Base-by-base conservation (phyloP, 2,329 filamentous ascomycete genomes). In the Cladophialophora exuberans region DNA sequence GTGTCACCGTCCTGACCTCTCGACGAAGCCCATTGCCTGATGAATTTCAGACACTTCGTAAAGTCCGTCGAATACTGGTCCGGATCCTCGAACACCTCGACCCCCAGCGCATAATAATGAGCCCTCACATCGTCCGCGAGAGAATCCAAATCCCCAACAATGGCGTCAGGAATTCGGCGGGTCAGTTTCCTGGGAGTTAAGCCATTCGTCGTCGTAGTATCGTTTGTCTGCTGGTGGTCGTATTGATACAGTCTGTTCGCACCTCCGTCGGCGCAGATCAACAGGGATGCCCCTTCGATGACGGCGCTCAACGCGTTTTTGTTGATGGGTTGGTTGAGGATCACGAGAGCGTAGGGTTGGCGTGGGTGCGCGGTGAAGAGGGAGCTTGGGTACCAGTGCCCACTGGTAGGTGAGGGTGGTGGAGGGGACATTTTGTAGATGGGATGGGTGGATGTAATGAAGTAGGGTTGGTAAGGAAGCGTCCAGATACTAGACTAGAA, bases 51-150 rank as follows among this genome's bases (percentile, higher is more conserved):
- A 65, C 85, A 89, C 76, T 99, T 99, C 64, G 83, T 86, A 65
- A 97, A 96, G 71, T 99, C 94, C 23, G 94, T 96, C 17, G 86
- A 88, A 64, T 95, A 83, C 71, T 97, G 90, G 68, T 95, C 89
- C n/a, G 78, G 70, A 60, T 93, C 85, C 64, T 84, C 76, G 61
- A 90, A 79, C 49, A 97, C 78, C 10, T 78, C 67, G 1, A 90
- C 81, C n/a, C 58, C 70, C 48, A 80, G 77, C 18, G 77, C 73
- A 28, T 80, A 76, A 73, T 92, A 96, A 72, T 88, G 87, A n/a
- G 78, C 66, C 48, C 79, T 79, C 9, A 88, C 81, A 10, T 82
- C 73, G 7, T 83, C 76, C 2, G 75, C 75, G 15, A 97, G 76
- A 3, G 93, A 97, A 74, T 99, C 94, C 7, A 99, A 80, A 69